Conservation (phyloP, 2,329 filamentous ascomycete species). For the Trichoderma asperellum region DNA sequence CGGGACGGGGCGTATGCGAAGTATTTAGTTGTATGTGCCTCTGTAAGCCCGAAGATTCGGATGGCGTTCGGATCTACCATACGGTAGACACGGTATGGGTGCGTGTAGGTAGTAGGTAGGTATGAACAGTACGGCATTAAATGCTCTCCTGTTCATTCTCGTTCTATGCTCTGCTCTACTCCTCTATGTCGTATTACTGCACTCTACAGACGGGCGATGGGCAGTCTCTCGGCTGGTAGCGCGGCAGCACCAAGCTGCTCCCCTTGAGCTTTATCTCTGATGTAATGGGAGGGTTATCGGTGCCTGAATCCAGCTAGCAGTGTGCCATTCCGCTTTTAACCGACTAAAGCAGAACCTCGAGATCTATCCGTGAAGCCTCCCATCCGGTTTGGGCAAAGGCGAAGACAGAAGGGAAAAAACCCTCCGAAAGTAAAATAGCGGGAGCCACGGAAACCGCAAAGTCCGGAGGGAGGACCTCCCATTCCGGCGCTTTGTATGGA, state of each 20-base stretch:
- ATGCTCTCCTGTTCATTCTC: neutral
- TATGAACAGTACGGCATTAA: neutral
- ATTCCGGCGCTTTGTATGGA: slow-evolving; percentile 12
- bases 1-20: neutral
- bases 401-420: neutral
- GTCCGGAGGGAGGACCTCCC: neutral
- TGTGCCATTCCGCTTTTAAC: slow-evolving; percentile 4
- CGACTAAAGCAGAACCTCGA: neutral
- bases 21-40: neutral
- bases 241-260: no score
- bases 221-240: neutral
- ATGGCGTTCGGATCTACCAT: neutral
- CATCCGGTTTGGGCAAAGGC: slow-evolving; percentile 1
- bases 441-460: slow-evolving; percentile 12
- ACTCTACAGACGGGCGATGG: no score
- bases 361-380: neutral
- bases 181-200: neutral
- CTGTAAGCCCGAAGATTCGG: neutral
- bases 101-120: no score
- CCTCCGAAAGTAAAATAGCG: neutral
- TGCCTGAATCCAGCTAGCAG: neutral
- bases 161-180: neutral
- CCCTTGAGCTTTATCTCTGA: neutral
- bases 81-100: no score
- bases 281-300: neutral